Evolutionary conservation across 192 early-diverging fungal genomes (phyloP).

Genomic region (Dispira simplex): DNA sequence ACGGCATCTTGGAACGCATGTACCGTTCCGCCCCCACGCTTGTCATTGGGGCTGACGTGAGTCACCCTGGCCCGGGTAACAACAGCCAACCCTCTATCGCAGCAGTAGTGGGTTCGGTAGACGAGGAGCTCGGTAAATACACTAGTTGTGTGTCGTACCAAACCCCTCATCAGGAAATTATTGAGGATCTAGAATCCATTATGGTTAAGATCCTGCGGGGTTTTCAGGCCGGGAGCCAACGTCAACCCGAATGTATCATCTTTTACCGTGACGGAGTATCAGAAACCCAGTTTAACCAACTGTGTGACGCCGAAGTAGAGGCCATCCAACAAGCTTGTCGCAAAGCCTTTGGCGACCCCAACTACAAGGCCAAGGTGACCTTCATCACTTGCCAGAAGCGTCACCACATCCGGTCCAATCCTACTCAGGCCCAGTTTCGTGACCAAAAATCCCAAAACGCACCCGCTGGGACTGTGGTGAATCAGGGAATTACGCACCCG

Average conservation of each 20-base stretch:
- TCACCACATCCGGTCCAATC: conserved; percentile 65
- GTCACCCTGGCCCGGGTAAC: conserved; percentile 63
- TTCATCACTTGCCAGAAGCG: conserved; percentile 60
- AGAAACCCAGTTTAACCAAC: conserved; percentile 68
- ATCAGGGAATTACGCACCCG: conserved; percentile 56
- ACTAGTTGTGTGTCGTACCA: conserved; percentile 47
- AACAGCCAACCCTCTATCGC: conserved; percentile 54
- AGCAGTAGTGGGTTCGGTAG: conserved; percentile 53
- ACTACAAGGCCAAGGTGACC: conserved; percentile 66
- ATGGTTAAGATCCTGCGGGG: conserved; percentile 46
- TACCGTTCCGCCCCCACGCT: conserved; percentile 51
- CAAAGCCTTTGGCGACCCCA: conserved; percentile 31
- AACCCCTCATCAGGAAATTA: conserved; percentile 53
- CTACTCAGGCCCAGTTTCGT: conserved; percentile 34
- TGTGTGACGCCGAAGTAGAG: conserved; percentile 61
- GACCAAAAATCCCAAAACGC: conserved; percentile 67
- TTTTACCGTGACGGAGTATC: conserved; percentile 88
- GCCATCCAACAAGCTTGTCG: conserved; percentile 46
- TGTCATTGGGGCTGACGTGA: conserved; percentile 83
- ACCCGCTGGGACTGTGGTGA: conserved; percentile 66
- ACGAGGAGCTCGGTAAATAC: conserved; percentile 44
- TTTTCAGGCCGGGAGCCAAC: conserved; percentile 32
- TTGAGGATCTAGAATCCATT: conserved; percentile 46
- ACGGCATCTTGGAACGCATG: conserved; percentile 14
- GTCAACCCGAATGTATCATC: conserved; percentile 56